These are phyloP conservation scores for Russula sp. DNA, from an alignment of 768 basidiomycete species.

Conservation along the genomic window DNA sequence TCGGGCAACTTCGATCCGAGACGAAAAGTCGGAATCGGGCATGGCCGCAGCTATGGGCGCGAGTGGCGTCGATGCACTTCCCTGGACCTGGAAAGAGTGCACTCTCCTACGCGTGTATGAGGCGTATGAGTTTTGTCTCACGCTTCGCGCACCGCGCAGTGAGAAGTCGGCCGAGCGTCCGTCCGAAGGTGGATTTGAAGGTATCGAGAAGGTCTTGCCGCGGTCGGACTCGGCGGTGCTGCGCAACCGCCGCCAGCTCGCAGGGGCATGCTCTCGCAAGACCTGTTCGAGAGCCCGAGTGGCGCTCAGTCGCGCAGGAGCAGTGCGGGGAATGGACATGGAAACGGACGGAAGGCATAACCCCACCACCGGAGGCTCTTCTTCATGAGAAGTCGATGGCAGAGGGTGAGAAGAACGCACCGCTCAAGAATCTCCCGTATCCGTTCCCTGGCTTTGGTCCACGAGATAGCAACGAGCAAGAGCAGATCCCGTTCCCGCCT, in stretches of 20 bases:
- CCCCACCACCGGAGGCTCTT: constrained; percentile 41
- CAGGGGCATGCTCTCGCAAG: constrained; percentile 56
- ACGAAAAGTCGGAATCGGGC: constrained; percentile 42
- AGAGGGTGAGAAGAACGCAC: constrained; percentile 49
- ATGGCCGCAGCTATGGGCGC: background rate
- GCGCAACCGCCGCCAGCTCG: constrained; percentile 50
- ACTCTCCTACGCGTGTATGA: constrained; percentile 71
- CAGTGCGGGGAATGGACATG: constrained; percentile 29
- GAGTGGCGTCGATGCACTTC: constrained; percentile 44
- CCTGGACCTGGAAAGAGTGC: constrained; percentile 77
- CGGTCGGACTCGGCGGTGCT: constrained; percentile 46
- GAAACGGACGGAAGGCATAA: background rate
- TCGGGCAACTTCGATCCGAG: constrained; percentile 52
- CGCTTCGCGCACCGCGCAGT: constrained; percentile 39
- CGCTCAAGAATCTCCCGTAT: constrained; percentile 60
- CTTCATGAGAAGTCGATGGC: constrained; percentile 28
- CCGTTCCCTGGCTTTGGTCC: constrained; percentile 64
- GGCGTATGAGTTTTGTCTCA: constrained; percentile 77
- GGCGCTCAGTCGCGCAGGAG: constrained; percentile 34
- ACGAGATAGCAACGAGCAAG: constrained; percentile 51
- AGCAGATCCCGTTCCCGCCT: constrained; percentile 71
- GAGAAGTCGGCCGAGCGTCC: constrained; percentile 35
- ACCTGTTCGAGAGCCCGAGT: constrained; percentile 60
- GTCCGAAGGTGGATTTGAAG: constrained; percentile 43
- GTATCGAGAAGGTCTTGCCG: constrained; percentile 61